phyloP scores from a whole-genome alignment of 2,329 filamentous ascomycete genomes.

The Phaeoacremonium minimum region DNA sequence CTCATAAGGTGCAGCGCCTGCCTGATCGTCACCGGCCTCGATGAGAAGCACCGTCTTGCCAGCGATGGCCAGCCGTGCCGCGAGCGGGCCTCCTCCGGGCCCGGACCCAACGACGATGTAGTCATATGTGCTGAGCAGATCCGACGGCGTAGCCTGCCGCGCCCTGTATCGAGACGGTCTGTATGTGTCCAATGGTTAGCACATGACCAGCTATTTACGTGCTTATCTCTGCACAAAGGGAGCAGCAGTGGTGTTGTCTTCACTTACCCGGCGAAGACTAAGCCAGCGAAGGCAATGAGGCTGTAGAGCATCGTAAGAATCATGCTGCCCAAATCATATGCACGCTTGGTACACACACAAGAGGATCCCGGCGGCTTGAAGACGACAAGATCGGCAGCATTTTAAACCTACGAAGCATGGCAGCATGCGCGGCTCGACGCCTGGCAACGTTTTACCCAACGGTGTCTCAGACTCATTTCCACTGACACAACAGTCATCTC shows the following conservation, averaged over 20 bases:
- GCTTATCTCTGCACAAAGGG: background rate
- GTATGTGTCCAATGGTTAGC: background rate
- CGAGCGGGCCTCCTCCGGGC: slow-evolving; percentile 6
- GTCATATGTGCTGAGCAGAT: slow-evolving; percentile 5
- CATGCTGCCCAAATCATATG: too few relatives aligned
- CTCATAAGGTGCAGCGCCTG: slow-evolving; percentile 21
- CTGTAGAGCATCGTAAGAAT: background rate
- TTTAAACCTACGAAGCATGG: too few relatives aligned
- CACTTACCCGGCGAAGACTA: background rate
- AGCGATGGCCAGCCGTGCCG: slow-evolving; percentile 6
- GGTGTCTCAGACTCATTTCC: too few relatives aligned
- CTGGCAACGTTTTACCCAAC: too few relatives aligned
- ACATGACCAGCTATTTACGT: background rate
- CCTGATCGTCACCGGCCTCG: slow-evolving; percentile 56
- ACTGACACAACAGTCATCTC: too few relatives aligned
- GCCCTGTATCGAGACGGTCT: background rate
- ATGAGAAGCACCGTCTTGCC: slow-evolving; percentile 20
- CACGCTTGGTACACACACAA: too few relatives aligned
- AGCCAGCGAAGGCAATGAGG: background rate
- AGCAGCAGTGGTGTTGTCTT: background rate
- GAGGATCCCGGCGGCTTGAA: too few relatives aligned
- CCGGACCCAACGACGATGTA: slow-evolving; percentile 9
- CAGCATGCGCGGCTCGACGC: too few relatives aligned
- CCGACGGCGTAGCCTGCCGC: background rate
- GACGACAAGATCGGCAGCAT: too few relatives aligned